phyloP scores from a whole-genome alignment of 257 asterid genomes.

The Solanum megistacrolobum region DNA sequence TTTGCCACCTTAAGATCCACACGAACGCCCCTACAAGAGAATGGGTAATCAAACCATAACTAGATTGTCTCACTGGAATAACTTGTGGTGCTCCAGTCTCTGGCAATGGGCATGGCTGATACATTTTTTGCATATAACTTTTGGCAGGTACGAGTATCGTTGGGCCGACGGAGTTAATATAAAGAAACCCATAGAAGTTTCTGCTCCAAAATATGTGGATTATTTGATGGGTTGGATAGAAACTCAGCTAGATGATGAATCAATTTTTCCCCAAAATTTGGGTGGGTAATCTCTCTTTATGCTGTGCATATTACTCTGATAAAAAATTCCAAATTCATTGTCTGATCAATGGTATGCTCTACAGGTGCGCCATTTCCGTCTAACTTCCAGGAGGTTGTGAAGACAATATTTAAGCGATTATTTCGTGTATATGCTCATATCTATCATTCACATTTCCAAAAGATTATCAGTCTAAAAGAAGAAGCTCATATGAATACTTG shows the following conservation, averaged over 20 bases:
- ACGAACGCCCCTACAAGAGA: neutral
- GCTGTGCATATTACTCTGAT: neutral
- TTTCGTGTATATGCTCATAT: conserved; percentile 82
- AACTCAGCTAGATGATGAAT: conserved; percentile 72
- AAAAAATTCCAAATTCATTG: neutral
- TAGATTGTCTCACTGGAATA: neutral
- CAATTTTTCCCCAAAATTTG: conserved; percentile 75
- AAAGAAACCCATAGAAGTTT: conserved; percentile 84
- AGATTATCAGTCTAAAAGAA: conserved; percentile 63
- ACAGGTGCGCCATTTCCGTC: conserved; percentile 71
- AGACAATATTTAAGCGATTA: conserved; percentile 67
- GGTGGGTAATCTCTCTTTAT: conserved; percentile 30
- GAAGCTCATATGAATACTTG: conserved; percentile 83
- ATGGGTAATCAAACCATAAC: neutral
- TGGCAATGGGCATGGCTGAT: neutral
- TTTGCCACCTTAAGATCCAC: neutral
- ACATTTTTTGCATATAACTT: neutral
- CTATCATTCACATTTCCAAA: conserved; percentile 70
- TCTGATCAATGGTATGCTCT: neutral
- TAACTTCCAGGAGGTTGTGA: conserved; percentile 65
- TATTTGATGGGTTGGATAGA: conserved; percentile 94
- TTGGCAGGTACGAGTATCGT: conserved; percentile 66
- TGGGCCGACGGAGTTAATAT: conserved; percentile 92
- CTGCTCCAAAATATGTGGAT: conserved; percentile 91
- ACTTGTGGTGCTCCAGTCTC: neutral